Base-by-base conservation (phyloP, 2,329 filamentous ascomycete species). In the Teratosphaeria epicoccoides region DNA sequence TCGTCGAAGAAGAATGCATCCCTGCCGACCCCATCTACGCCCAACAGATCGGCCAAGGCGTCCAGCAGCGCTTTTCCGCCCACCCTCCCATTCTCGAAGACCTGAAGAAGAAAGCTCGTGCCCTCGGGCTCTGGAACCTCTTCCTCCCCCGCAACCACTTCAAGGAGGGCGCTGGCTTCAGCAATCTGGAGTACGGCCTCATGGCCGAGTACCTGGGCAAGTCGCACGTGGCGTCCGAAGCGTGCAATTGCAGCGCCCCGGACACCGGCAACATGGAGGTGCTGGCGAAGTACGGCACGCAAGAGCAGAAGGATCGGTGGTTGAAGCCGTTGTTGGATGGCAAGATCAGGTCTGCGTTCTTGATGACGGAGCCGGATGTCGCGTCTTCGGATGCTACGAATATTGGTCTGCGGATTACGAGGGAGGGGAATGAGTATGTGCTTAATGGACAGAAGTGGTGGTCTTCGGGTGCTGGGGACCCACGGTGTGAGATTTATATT, bases 361-460 rank as follows among this genome's bases (percentile, higher is more conserved):
- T 72, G 54, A 65, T 65, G 63, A 65, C 63, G 2, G 63, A 77
- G 61, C 74, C 75, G 12, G 72, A 76, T 54, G 69, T 74, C 46
- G 75, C 75, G 48, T 72, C 70, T 23, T 75, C 71, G 5, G 74
- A 76, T 55, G 74, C 74, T 14, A 76, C 74, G 24, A 72, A 76
- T 59, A 74, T 76, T 57, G 55, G 51, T 17, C 76, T 98, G 67
- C 80, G 77, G 53, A 96, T 98, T 67, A 79, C 75, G 59, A 82
- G 80, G 52, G 88, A 96, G 59, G 91, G 90, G 10, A 82, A 93
- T 64, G 82, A 93, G 62, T 96, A 93, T 66, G 82, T 97, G 17
- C 78, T 98, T 50, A 96, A 97, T 66, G 93, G 93, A 52, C 80
- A 82, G 81, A 98, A 98, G 88, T 98, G 93, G 93, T 98, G 93